These are phyloP conservation scores for Trifolium subterraneum DNA, from an alignment of 306 rosid genomes.

Conservation along the genomic window DNA sequence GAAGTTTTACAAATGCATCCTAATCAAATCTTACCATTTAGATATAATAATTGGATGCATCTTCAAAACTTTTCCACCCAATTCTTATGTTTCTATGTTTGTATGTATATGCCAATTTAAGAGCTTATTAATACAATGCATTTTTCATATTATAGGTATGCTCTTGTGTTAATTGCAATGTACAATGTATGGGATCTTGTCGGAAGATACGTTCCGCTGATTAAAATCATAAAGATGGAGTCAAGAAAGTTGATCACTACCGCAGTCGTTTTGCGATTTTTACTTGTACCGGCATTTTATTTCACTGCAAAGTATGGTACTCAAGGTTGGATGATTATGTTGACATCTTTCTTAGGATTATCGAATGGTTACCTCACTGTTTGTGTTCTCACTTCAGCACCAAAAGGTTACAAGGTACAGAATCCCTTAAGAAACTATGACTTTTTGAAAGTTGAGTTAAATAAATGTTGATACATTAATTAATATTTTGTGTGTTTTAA, in stretches of 20 bases:
- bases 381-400: conserved; percentile 80
- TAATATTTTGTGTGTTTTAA: background rate
- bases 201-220: conserved; percentile 81
- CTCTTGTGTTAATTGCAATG: conserved; percentile 76
- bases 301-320: conserved; percentile 81
- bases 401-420: conserved; percentile 82
- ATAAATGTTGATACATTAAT: background rate
- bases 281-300: conserved; percentile 79
- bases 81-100: background rate
- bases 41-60: too few relatives aligned
- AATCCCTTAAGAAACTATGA: conserved; percentile 13
- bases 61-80: too few relatives aligned
- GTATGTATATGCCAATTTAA: background rate
- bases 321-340: conserved; percentile 86
- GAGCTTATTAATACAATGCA: background rate
- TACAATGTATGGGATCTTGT: conserved; percentile 74
- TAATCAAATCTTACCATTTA: too few relatives aligned
- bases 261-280: conserved; percentile 51
- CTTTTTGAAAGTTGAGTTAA: background rate
- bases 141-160: conserved; percentile 61
- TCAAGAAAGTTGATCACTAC: conserved; percentile 62
- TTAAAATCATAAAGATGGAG: conserved; percentile 58
- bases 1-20: too few relatives aligned
- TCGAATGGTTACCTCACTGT: conserved; percentile 85
- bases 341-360: conserved; percentile 78